Conservation (phyloP, 345 rosid species). For the Pseudoturritis turrita region DNA sequence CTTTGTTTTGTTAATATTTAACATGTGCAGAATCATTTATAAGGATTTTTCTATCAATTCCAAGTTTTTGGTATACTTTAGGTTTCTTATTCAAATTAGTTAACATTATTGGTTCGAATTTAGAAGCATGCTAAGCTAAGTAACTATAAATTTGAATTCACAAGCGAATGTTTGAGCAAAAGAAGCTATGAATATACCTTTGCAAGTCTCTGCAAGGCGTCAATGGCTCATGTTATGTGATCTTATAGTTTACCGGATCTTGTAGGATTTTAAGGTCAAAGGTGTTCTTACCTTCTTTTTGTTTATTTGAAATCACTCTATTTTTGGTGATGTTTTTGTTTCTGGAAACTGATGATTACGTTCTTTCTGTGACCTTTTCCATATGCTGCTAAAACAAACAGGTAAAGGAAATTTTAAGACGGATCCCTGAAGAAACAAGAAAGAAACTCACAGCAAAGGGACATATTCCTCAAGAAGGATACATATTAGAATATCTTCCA, state of each 20-base stretch:
- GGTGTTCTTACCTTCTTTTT: background rate
- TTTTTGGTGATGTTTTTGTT: background rate
- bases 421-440: conserved; percentile 59
- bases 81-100: background rate
- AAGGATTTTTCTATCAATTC: background rate
- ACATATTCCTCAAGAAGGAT: conserved; percentile 92
- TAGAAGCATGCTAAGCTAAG: conserved; percentile 4
- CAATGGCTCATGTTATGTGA: conserved; percentile 10
- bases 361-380: conserved; percentile 11
- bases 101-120: conserved; percentile 4
- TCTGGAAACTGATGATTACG: conserved; percentile 6
- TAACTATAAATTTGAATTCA: background rate
- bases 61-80: background rate
- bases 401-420: conserved; percentile 80
- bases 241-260: background rate
- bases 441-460: conserved; percentile 75
- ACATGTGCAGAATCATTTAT: background rate
- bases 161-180: background rate
- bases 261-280: conserved; percentile 5
- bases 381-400: conserved; percentile 27
- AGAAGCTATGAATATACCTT: background rate
- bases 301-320: background rate
- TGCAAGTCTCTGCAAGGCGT: background rate
- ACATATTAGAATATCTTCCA: conserved; percentile 63
- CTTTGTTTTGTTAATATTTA: background rate